Evolutionary conservation across 108 stramenopile genomes (phyloP), one percentile per base, ranked within the genome.

Genomic region (Epithemia pelagica): DNA sequence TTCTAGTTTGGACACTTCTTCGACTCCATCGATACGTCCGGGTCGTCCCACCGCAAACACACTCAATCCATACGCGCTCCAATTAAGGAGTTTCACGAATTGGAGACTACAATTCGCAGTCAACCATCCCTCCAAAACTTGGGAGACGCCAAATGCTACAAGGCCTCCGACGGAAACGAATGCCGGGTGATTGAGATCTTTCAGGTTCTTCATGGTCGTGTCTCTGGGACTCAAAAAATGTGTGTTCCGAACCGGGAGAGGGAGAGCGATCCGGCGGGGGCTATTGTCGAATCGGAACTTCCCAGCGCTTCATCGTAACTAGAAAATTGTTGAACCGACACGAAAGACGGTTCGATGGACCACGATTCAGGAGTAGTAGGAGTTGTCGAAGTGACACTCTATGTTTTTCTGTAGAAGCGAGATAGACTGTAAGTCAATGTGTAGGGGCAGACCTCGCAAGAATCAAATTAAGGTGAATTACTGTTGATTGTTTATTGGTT

Each of bases 21-120:
- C 10, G 5, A 29, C 26, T 20, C 59, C 68, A 69, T 69, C 68
- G 46, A 69, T 59, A 1, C 68, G 68, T 26, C 68, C 68, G 20
- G 59, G 29, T 52, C 29, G 68, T 22, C 26, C 22, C 24, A 37
- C 37, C 21, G 68, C 68, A 51, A 69, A 33, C 21, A 61, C 25
- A 30, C 52, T 66, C n/a, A 66, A 24, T 23, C 46, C 27, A 31
- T 54, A 66, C 53, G 30, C 22, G 2, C 46, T n/a, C n/a, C 22
- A 19, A 66, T 66, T 66, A n/a, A 52, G 26, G 5, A 30, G 27
- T 29, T 66, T 54, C 2, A 66, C n/a, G 1, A 54, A 52, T 26
- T 24, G 56, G 15, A 46, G 37, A 46, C 37, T 46, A 15, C 37
- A 46, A 15, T 46, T 15, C 5, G 37, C 37, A 10, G 15, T 46